Evolutionary conservation across 2,329 filamentous ascomycete genomes (phyloP).

Genomic region (Fusarium gaditjirri): DNA sequence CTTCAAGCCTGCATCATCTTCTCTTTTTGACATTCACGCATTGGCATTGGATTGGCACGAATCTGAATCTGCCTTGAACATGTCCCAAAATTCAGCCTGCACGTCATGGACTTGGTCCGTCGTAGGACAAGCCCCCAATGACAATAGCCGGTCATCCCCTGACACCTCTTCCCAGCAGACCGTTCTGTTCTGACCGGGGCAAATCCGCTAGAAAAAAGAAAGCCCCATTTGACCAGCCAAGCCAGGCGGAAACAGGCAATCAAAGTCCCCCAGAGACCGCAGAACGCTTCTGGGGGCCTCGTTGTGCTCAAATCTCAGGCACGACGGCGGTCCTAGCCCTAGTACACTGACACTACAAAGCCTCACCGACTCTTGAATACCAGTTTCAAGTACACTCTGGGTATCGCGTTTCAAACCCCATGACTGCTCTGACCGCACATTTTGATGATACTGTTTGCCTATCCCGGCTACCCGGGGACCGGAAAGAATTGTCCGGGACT

Average conservation of each 20-base stretch:
- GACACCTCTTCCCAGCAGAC: slow-evolving; percentile 20
- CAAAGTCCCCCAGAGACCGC: slow-evolving; percentile 12
- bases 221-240: slow-evolving; percentile 25
- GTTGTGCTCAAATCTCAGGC: slow-evolving; percentile 21
- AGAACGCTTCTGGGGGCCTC: slow-evolving; percentile 30
- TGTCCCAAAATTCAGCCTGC: slow-evolving; percentile 14
- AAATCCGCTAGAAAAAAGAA: slow-evolving; percentile 17
- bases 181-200: slow-evolving; percentile 16
- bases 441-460: slow-evolving; percentile 14
- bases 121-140: slow-evolving; percentile 19
- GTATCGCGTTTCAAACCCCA: slow-evolving; percentile 31
- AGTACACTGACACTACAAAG: slow-evolving; percentile 27
- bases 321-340: slow-evolving; percentile 9
- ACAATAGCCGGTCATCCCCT: slow-evolving; percentile 25
- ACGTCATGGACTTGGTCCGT: slow-evolving; percentile 26
- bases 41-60: background rate
- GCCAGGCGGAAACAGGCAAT: slow-evolving; percentile 35
- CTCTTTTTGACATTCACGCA: background rate
- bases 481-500: slow-evolving; percentile 29
- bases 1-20: background rate
- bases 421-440: slow-evolving; percentile 42
- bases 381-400: slow-evolving; percentile 20
- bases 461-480: slow-evolving; percentile 20
- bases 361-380: slow-evolving; percentile 15
- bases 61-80: slow-evolving; percentile 1